phyloP scores from a whole-genome alignment of 2,329 filamentous ascomycete species.

The Penicillium sp. region DNA sequence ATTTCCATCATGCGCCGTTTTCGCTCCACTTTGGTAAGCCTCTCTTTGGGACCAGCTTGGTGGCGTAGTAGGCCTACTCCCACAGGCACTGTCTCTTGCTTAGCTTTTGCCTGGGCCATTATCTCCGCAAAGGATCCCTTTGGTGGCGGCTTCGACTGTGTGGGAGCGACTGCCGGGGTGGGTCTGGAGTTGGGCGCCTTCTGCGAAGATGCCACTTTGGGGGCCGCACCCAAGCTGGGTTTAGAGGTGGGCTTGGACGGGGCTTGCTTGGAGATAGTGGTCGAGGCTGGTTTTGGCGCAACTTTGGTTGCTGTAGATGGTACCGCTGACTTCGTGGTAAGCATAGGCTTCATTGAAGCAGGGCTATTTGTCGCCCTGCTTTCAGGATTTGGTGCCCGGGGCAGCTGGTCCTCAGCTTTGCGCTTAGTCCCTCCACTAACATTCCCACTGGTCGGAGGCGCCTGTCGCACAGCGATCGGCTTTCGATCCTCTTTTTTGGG shows the following conservation, averaged over 20 bases:
- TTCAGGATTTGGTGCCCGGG: slow-evolving; percentile 28
- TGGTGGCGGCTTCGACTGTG: slow-evolving; percentile 48
- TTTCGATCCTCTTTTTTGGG: slow-evolving; percentile 25
- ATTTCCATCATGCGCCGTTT: slow-evolving; percentile 44
- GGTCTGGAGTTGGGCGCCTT: slow-evolving; percentile 18
- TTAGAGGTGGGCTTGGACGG: slow-evolving; percentile 21
- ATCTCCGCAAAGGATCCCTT: slow-evolving; percentile 60
- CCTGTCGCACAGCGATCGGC: slow-evolving; percentile 14
- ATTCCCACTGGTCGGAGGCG: slow-evolving; percentile 19
- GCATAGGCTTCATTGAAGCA: slow-evolving; percentile 14
- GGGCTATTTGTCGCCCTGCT: slow-evolving; percentile 20
- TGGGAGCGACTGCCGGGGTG: neutral
- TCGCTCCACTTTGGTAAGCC: slow-evolving; percentile 55
- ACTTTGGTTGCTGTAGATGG: slow-evolving; percentile 21
- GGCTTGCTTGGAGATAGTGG: slow-evolving; percentile 4
- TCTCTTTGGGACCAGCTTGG: slow-evolving; percentile 54
- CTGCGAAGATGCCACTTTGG: slow-evolving; percentile 18
- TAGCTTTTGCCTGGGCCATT: slow-evolving; percentile 57
- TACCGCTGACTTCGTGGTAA: slow-evolving; percentile 17
- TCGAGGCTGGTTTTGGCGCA: slow-evolving; percentile 13
- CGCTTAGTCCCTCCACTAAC: slow-evolving; percentile 36
- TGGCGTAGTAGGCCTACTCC: slow-evolving; percentile 56
- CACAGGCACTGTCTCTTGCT: slow-evolving; percentile 47
- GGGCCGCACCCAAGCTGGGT: slow-evolving; percentile 16
- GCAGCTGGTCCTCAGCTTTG: slow-evolving; percentile 44